These are phyloP conservation scores for Xylariaceae sp. DNA, from an alignment of 2,329 filamentous ascomycete species.

Conservation along the genomic window DNA sequence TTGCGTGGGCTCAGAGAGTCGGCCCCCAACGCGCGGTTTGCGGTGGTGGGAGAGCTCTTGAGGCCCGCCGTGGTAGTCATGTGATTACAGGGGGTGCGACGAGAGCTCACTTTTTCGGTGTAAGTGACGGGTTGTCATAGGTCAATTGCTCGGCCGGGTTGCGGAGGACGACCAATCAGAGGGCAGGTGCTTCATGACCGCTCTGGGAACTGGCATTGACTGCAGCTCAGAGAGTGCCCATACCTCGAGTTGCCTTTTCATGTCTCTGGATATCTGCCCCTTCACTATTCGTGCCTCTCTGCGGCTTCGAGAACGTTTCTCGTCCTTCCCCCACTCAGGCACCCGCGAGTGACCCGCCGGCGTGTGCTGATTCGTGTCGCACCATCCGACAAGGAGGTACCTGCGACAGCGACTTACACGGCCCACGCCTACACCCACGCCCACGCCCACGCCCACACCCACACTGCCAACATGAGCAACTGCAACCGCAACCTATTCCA, in stretches of 20 bases:
- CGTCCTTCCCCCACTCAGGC: constrained; percentile 26
- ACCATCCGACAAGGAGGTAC: constrained; percentile 26
- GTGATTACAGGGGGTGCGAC: neutral
- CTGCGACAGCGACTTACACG: constrained; percentile 25
- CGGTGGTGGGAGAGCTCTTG: too few relatives aligned
- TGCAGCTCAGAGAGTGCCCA: constrained; percentile 19
- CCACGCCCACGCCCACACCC: too few relatives aligned
- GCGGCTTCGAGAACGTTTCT: constrained; percentile 23
- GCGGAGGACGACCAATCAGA: constrained; percentile 14
- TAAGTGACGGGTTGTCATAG: neutral
- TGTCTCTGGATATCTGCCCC: constrained; percentile 25
- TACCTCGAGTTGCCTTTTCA: constrained; percentile 23
- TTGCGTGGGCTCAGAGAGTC: too few relatives aligned
- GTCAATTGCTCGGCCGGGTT: neutral
- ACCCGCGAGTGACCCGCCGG: constrained; percentile 25
- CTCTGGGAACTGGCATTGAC: constrained; percentile 23
- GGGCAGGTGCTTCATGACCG: constrained; percentile 3
- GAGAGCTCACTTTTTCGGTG: too few relatives aligned
- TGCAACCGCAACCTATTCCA: constrained; percentile 19
- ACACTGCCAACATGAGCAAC: constrained; percentile 20
- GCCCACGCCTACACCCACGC: too few relatives aligned
- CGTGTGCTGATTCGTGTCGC: constrained; percentile 26
- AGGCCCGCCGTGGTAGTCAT: neutral
- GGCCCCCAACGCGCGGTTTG: too few relatives aligned
- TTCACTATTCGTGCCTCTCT: constrained; percentile 23